Evolutionary conservation across 345 rosid genomes (phyloP).

Genomic region (Linum lewisii): DNA sequence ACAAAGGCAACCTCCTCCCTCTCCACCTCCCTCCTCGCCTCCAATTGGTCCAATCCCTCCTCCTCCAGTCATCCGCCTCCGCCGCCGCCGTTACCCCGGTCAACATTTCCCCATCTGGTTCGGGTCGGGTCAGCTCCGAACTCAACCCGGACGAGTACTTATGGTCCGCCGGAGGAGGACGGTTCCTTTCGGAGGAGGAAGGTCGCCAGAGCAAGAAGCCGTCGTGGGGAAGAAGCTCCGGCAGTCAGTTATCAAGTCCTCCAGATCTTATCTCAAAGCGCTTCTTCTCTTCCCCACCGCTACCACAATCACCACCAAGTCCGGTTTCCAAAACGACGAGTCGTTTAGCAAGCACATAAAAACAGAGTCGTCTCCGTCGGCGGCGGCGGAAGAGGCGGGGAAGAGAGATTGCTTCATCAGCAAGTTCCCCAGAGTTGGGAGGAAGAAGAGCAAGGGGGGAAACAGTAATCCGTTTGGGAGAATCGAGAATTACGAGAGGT

Average conservation of each 20-base stretch:
- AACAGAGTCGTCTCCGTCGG: no score
- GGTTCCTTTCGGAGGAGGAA: conserved; percentile 22
- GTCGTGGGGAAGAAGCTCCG: conserved; percentile 33
- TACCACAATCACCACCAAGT: no score
- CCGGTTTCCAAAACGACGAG: conserved; percentile 25
- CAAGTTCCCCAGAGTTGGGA: no score
- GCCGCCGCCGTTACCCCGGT: conserved; percentile 13
- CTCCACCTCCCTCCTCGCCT: conserved; percentile 81
- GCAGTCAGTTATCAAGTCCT: conserved; percentile 59
- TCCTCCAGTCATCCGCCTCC: conserved; percentile 26
- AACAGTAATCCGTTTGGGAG: conserved; percentile 33
- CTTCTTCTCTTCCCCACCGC: conserved; percentile 35
- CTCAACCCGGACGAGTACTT: conserved; percentile 38
- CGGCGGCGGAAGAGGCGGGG: no score
- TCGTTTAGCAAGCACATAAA: conserved; percentile 18
- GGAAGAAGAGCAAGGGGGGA: conserved; percentile 12
- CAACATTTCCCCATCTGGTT: conserved; percentile 42
- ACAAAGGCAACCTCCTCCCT: conserved; percentile 90
- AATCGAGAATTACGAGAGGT: conserved; percentile 15
- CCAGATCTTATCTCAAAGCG: conserved; percentile 51
- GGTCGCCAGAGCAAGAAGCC: conserved; percentile 19
- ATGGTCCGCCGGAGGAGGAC: conserved; percentile 42
- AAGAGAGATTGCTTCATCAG: no score
- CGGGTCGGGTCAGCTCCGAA: conserved; percentile 50
- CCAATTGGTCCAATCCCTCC: conserved; percentile 66